phyloP scores from a whole-genome alignment of 257 asterid species.

The Solanum medicagineum region DNA sequence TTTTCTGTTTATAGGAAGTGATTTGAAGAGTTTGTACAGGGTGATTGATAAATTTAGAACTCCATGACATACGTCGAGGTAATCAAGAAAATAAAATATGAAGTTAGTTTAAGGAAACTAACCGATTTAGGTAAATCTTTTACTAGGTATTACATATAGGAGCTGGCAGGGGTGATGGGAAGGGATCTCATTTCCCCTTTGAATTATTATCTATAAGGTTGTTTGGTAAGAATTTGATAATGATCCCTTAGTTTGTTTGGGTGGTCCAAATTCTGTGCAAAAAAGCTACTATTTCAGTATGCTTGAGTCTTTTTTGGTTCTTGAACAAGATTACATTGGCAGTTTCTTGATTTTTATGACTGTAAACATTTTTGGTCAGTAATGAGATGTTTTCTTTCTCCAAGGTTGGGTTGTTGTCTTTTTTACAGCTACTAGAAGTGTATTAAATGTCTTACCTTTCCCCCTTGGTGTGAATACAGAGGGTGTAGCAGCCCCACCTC shows the following conservation, averaged over 20 bases:
- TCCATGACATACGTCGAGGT: slow-evolving; percentile 1
- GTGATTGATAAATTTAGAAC: slow-evolving; percentile 32
- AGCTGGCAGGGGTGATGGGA: slow-evolving; percentile 8
- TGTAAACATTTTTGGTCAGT: background rate
- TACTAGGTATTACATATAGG: slow-evolving; percentile 14
- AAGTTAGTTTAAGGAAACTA: slow-evolving; percentile 38
- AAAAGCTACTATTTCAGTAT: background rate
- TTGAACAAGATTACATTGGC: background rate
- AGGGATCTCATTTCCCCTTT: slow-evolving; percentile 5
- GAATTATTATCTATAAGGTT: slow-evolving; percentile 12
- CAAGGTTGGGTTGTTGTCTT: background rate
- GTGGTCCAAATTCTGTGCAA: slow-evolving; percentile 28
- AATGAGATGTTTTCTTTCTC: background rate
- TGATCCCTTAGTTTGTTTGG: slow-evolving; percentile 42
- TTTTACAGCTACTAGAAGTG: background rate
- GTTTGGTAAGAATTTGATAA: slow-evolving; percentile 22
- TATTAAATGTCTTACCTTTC: background rate
- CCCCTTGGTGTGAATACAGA: background rate
- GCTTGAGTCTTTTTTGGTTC: background rate
- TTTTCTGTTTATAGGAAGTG: slow-evolving; percentile 35
- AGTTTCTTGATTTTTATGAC: background rate
- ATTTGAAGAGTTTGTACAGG: slow-evolving; percentile 46
- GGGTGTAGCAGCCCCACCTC: background rate
- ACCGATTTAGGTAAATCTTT: slow-evolving; percentile 22
- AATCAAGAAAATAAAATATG: background rate